Conservation (phyloP, 768 basidiomycete species). For the Leccinum disarticulatum region DNA sequence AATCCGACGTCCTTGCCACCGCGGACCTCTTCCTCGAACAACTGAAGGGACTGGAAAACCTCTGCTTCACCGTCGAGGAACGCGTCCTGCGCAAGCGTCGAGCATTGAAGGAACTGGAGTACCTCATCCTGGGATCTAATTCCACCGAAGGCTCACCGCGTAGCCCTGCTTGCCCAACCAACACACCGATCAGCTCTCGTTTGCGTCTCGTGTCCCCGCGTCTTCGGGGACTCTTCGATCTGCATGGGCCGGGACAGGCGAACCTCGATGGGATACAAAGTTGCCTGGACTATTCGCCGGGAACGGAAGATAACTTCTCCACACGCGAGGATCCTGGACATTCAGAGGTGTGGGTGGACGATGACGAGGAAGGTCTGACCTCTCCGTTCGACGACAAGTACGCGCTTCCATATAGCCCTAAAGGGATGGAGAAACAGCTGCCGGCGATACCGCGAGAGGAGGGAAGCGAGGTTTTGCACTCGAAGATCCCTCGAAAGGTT, state of each 20-base stretch:
- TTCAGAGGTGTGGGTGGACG: slow-evolving; percentile 25
- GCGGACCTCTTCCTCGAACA: slow-evolving; percentile 31
- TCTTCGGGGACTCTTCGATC: slow-evolving; percentile 32
- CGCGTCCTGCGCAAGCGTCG: slow-evolving; percentile 24
- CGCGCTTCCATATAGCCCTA: slow-evolving; percentile 8
- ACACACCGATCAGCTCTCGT: slow-evolving; percentile 22
- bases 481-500: slow-evolving; percentile 24
- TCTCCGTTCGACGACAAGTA: slow-evolving; percentile 29
- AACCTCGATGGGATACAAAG: slow-evolving; percentile 26
- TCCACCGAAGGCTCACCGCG: slow-evolving; percentile 12
- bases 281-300: slow-evolving; percentile 26
- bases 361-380: slow-evolving; percentile 24
- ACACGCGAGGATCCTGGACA: slow-evolving; percentile 9
- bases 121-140: slow-evolving; percentile 17
- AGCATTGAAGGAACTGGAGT: slow-evolving; percentile 24
- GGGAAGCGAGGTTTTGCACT: slow-evolving; percentile 3
- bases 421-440: slow-evolving; percentile 14
- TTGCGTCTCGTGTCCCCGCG: slow-evolving; percentile 24
- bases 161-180: slow-evolving; percentile 20
- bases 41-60: slow-evolving; percentile 25
- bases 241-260: slow-evolving; percentile 25
- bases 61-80: slow-evolving; percentile 23
- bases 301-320: slow-evolving; percentile 6
- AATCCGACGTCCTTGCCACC: slow-evolving; percentile 28
- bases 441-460: slow-evolving; percentile 14